These are phyloP conservation scores for Vitis hybrid DNA, from an alignment of 177 flowering plant species.

Conservation along the genomic window DNA sequence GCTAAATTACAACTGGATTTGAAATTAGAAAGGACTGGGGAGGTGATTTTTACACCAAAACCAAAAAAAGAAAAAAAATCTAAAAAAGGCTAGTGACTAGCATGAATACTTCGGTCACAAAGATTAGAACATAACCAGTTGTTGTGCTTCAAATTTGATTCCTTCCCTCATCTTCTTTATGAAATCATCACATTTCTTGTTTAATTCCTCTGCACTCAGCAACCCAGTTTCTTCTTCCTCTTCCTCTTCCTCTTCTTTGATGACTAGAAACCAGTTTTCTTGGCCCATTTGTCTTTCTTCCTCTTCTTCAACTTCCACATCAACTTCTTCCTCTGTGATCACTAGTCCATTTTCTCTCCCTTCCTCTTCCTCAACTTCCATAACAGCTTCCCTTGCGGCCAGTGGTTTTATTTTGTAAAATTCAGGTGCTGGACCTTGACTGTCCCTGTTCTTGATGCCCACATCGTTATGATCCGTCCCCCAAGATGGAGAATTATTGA, in stretches of 20 bases:
- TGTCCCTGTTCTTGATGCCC: background rate
- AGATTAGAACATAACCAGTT: background rate
- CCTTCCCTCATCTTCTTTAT: conserved; percentile 45
- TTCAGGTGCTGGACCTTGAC: background rate
- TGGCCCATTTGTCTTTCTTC: conserved; percentile 17
- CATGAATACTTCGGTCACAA: background rate
- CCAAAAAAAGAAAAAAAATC: background rate
- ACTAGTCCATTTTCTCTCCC: background rate
- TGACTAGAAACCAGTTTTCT: background rate
- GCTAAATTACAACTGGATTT: background rate
- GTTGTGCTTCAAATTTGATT: conserved; percentile 31
- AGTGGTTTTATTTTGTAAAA: background rate
- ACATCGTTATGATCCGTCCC: background rate
- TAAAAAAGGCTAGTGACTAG: background rate
- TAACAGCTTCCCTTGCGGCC: background rate
- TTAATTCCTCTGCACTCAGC: conserved; percentile 41
- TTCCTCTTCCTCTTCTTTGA: conserved; percentile 9
- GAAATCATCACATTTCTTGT: conserved; percentile 55
- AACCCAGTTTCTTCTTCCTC: conserved; percentile 7
- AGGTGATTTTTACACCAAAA: background rate
- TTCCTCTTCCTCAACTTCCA: conserved; percentile 9
- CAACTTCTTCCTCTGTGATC: background rate
- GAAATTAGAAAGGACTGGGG: background rate
- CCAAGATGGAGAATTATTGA: background rate
- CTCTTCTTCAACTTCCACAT: background rate